Evolutionary conservation across 768 basidiomycete species (phyloP).

Genomic region (Hemileccinum rubropunctum): DNA sequence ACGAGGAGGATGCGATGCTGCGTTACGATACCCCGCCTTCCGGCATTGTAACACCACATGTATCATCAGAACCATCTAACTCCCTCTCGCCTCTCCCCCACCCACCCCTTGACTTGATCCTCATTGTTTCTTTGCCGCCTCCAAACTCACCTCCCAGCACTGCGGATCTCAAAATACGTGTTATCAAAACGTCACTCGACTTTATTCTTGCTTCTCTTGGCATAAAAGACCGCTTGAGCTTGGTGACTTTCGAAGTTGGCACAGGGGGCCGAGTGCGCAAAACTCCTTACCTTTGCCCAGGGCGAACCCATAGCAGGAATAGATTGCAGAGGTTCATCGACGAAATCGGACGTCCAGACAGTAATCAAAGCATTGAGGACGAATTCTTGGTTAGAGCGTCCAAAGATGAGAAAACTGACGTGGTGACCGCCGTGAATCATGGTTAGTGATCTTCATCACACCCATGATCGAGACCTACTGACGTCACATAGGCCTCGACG

Average conservation of each 20-base stretch:
- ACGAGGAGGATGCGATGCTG: conserved; percentile 67
- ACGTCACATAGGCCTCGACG: conserved; percentile 67
- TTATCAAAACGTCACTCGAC: conserved; percentile 85
- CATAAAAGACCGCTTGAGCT: conserved; percentile 74
- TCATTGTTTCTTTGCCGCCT: conserved; percentile 86
- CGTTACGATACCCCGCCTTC: conserved; percentile 50
- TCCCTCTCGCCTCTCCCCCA: conserved; percentile 80
- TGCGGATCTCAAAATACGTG: conserved; percentile 81
- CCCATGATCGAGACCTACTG: neutral
- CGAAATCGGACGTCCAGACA: conserved; percentile 48
- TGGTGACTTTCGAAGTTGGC: conserved; percentile 94
- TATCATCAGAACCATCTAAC: conserved; percentile 73
- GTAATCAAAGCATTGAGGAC: conserved; percentile 51
- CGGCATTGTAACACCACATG: conserved; percentile 64
- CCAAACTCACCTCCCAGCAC: conserved; percentile 70
- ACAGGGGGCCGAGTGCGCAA: conserved; percentile 77
- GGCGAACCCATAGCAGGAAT: conserved; percentile 63
- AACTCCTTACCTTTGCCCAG: conserved; percentile 86
- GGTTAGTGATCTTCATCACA: conserved; percentile 40
- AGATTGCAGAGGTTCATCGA: conserved; percentile 79
- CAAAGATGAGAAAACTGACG: conserved; percentile 93
- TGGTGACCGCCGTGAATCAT: conserved; percentile 97
- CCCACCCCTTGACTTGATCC: conserved; percentile 87
- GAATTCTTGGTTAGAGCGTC: conserved; percentile 66
- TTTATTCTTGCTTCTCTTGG: conserved; percentile 80